Conservation (phyloP, 805 yeast genomes). For the Candida pseudofarinosa region DNA sequence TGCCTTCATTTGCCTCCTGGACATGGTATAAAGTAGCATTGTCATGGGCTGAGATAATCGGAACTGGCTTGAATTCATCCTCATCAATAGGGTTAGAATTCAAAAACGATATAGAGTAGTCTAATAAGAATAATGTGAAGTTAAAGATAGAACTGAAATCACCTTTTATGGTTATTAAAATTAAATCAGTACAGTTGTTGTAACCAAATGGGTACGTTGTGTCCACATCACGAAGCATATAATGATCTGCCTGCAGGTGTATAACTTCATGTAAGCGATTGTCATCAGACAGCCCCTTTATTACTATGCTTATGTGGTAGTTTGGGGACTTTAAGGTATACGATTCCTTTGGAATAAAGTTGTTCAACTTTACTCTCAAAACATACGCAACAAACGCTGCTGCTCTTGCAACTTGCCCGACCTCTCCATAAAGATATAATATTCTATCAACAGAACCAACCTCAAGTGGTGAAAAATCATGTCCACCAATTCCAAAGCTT, state of each 20-base stretch:
- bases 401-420: slow-evolving; percentile 18
- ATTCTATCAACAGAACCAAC: slow-evolving; percentile 29
- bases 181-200: slow-evolving; percentile 4
- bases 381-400: slow-evolving; percentile 24
- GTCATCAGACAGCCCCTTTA: slow-evolving; percentile 1
- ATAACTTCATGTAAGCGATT: neutral
- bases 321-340: slow-evolving; percentile 32
- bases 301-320: slow-evolving; percentile 15
- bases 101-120: neutral
- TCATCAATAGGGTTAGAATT: slow-evolving; percentile 11
- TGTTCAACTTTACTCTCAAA: slow-evolving; percentile 23
- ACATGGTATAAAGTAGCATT: slow-evolving; percentile 15
- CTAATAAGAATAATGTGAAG: slow-evolving; percentile 6
- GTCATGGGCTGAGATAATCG: slow-evolving; percentile 12
- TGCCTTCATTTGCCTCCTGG: slow-evolving; percentile 11
- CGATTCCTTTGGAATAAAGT: slow-evolving; percentile 14
- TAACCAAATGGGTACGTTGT: slow-evolving; percentile 4
- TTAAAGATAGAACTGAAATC: slow-evolving; percentile 17
- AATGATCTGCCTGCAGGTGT: neutral
- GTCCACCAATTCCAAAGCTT: slow-evolving; percentile 18
- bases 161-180: slow-evolving; percentile 13
- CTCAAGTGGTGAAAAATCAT: slow-evolving; percentile 16
- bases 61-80: slow-evolving; percentile 9
- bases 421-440: slow-evolving; percentile 26
- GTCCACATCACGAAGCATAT: slow-evolving; percentile 7